A percentile compares a stretch with the other conserved stretches of the same genome.
Conservation (phyloP, 2,329 filamentous ascomycete species). For the Aaosphaeria arxii region DNA sequence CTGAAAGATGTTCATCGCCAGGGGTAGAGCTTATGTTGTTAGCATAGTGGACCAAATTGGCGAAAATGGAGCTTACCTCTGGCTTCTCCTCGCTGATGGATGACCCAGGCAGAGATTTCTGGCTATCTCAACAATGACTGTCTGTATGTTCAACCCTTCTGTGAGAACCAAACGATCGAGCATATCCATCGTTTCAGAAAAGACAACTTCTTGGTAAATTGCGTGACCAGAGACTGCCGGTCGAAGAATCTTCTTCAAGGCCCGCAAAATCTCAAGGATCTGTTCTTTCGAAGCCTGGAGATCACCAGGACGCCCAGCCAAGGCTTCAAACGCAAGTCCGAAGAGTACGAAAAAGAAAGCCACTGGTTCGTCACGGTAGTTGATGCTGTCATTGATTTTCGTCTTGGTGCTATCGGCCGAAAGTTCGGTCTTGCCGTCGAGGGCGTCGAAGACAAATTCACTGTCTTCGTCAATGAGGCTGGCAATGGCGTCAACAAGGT, state of each 20-base stretch:
- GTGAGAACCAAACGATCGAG: slow-evolving; percentile 90
- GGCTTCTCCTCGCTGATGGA: slow-evolving; percentile 74
- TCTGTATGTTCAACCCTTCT: slow-evolving; percentile 83
- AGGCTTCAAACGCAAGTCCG: slow-evolving; percentile 90
- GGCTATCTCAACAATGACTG: slow-evolving; percentile 90
- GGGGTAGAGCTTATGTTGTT: slow-evolving; percentile 22
- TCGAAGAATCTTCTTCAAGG: slow-evolving; percentile 90
- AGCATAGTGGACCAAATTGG: slow-evolving; percentile 1
- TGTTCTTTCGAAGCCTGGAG: slow-evolving; percentile 72
- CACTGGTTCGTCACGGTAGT: slow-evolving; percentile 95
- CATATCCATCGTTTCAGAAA: slow-evolving; percentile 95
- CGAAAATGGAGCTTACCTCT: slow-evolving; percentile 41
- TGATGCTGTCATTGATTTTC: slow-evolving; percentile 73
- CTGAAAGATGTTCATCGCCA: slow-evolving; percentile 74
- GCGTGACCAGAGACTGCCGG: slow-evolving; percentile 94
- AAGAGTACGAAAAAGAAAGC: slow-evolving; percentile 99
- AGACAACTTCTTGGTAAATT: slow-evolving; percentile 93
- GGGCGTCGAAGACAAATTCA: slow-evolving; percentile 93
- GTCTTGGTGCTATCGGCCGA: slow-evolving; percentile 39
- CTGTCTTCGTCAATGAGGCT: slow-evolving; percentile 97
- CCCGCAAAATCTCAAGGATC: slow-evolving; percentile 82
- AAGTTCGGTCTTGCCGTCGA: slow-evolving; percentile 71
- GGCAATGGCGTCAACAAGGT: slow-evolving; percentile 93
- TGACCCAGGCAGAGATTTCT: slow-evolving; percentile 86
- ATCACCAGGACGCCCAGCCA: slow-evolving; percentile 76